Conservation (phyloP, 768 basidiomycete genomes). For the Mrakia hoshinonis region DNA sequence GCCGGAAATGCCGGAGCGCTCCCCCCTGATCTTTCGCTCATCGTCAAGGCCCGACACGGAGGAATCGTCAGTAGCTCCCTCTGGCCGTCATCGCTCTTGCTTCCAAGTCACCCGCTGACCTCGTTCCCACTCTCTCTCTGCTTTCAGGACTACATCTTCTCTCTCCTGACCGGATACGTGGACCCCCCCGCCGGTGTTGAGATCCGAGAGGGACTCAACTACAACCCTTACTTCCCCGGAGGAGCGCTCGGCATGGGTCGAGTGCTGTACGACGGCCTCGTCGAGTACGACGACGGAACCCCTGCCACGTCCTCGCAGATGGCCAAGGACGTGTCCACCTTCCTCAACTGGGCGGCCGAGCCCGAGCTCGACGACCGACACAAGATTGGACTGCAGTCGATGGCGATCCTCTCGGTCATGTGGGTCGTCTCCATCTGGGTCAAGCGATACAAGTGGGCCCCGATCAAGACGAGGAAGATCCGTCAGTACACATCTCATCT, state of each 20-base stretch:
- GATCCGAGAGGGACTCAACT: slow-evolving; percentile 56
- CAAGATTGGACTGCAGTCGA: slow-evolving; percentile 90
- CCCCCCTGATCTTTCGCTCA: slow-evolving; percentile 93
- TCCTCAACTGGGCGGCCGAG: slow-evolving; percentile 94
- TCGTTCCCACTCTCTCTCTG: neutral
- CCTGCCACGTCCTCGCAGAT: slow-evolving; percentile 95
- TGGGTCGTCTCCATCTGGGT: slow-evolving; percentile 73
- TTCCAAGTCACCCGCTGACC: neutral
- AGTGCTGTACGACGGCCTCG: slow-evolving; percentile 86
- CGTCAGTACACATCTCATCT: slow-evolving; percentile 17
- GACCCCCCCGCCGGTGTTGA: slow-evolving; percentile 87
- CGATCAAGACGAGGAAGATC: slow-evolving; percentile 53
- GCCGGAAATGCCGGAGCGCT: slow-evolving; percentile 88
- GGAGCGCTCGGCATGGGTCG: slow-evolving; percentile 98
- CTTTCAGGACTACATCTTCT: slow-evolving; percentile 84
- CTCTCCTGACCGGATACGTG: slow-evolving; percentile 90
- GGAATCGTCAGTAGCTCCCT: slow-evolving; percentile 62
- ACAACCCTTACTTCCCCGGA: slow-evolving; percentile 67
- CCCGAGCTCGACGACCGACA: slow-evolving; percentile 97
- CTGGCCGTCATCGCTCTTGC: neutral
- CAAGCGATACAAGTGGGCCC: slow-evolving; percentile 91
- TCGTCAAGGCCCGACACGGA: slow-evolving; percentile 96
- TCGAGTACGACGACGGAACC: slow-evolving; percentile 94
- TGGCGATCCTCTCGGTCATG: slow-evolving; percentile 82
- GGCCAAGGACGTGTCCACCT: slow-evolving; percentile 96